phyloP scores from a whole-genome alignment of 305 asterid species.

The Solanum aculeatissimum region DNA sequence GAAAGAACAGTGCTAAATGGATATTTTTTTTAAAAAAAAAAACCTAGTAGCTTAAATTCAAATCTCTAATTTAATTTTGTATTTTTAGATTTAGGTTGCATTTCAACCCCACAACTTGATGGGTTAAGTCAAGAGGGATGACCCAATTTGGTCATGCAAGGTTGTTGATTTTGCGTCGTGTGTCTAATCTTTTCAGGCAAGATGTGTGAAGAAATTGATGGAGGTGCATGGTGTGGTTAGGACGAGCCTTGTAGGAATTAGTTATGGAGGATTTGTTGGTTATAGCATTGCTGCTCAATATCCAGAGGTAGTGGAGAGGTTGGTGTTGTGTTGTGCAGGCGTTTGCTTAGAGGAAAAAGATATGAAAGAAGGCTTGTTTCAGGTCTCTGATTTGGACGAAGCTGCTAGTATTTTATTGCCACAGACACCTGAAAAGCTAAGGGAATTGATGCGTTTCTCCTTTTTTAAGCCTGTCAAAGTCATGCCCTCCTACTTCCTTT shows the following conservation, averaged over 20 bases:
- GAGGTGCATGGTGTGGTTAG: constrained; percentile 34
- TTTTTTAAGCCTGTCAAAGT: constrained; percentile 52
- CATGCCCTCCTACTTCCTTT: constrained; percentile 63
- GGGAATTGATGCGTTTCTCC: constrained; percentile 59
- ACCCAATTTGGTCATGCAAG: too few species aligned
- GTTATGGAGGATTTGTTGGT: constrained; percentile 82
- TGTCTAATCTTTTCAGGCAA: constrained; percentile 46
- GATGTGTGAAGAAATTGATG: constrained; percentile 64
- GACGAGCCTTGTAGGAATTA: constrained; percentile 71
- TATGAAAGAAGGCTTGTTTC: constrained; percentile 56
- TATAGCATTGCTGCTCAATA: constrained; percentile 72
- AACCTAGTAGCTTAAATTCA: too few species aligned
- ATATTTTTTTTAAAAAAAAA: too few species aligned
- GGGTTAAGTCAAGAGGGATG: too few species aligned
- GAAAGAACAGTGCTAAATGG: background rate
- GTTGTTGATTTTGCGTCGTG: background rate
- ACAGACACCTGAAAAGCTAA: constrained; percentile 67
- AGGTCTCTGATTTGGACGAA: constrained; percentile 68
- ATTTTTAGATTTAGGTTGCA: background rate
- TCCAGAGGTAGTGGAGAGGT: constrained; percentile 53
- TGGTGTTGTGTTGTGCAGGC: constrained; percentile 82
- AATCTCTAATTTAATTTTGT: background rate
- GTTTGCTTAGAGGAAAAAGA: constrained; percentile 84
- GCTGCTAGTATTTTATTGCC: constrained; percentile 74
- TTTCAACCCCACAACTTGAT: background rate